Percentiles rank a stretch among this genome's conserved stretches.
phyloP scores from a whole-genome alignment of 345 rosid genomes.

The Heritiera fomes region DNA sequence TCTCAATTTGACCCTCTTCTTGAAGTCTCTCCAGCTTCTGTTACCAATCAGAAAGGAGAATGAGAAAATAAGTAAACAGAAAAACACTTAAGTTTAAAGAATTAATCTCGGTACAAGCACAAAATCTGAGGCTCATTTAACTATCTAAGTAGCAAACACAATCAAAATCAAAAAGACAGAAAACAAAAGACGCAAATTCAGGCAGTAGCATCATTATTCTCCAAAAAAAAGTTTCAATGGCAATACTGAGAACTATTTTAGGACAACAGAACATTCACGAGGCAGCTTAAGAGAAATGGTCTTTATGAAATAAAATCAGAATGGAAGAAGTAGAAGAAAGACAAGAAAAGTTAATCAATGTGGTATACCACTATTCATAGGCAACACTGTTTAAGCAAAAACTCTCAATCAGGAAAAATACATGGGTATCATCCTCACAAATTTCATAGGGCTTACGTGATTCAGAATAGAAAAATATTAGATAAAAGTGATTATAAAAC shows the following conservation, averaged over 20 bases:
- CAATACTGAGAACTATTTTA: background rate
- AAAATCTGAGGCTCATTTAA: background rate
- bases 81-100: constrained; percentile 1
- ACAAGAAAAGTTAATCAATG: background rate
- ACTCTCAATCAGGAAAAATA: background rate
- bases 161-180: background rate
- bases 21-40: constrained; percentile 87
- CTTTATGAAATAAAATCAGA: background rate
- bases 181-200: background rate
- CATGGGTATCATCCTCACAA: background rate
- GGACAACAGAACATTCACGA: background rate
- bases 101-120: background rate
- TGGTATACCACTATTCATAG: background rate
- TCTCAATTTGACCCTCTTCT: constrained; percentile 82
- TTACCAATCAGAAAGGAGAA: constrained; percentile 19
- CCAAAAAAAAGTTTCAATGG: background rate
- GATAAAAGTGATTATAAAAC: background rate
- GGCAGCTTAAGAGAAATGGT: background rate
- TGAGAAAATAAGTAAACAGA: constrained; percentile 13
- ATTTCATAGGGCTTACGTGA: background rate
- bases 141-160: background rate
- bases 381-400: background rate
- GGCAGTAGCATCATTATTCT: background rate
- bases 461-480: background rate
- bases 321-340: background rate